Conservation (phyloP, 2,329 filamentous ascomycete species). For the Aspergillus novofumigatus region DNA sequence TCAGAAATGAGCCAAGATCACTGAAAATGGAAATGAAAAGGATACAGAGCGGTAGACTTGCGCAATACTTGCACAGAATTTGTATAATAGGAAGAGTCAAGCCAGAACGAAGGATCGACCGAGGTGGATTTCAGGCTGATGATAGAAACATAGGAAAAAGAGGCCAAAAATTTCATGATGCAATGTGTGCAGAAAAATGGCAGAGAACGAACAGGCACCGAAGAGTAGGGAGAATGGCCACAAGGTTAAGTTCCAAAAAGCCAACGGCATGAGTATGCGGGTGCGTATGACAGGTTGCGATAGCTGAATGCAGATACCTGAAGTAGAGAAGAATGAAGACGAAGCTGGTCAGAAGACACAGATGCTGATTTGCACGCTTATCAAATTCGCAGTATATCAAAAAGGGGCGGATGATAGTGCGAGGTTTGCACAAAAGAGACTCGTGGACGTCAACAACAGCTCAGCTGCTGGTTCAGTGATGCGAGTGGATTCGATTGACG, state of each 20-base stretch:
- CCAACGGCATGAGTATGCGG: constrained; percentile 4
- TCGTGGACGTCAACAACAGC: constrained; percentile 14
- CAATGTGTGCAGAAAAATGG: constrained; percentile 14
- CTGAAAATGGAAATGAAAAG: constrained; percentile 9
- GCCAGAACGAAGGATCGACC: constrained; percentile 15
- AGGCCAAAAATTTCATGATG: constrained; percentile 13
- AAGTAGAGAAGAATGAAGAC: background rate
- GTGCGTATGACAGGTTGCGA: background rate
- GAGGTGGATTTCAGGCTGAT: constrained; percentile 10
- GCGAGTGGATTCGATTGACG: constrained; percentile 35
- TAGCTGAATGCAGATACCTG: background rate
- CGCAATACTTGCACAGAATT: constrained; percentile 8
- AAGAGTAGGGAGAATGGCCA: constrained; percentile 11
- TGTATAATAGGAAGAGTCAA: constrained; percentile 6
- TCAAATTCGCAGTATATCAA: constrained; percentile 9
- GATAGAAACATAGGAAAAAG: constrained; percentile 20
- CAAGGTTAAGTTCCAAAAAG: constrained; percentile 5
- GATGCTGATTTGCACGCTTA: constrained; percentile 10
- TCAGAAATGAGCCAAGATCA: constrained; percentile 2
- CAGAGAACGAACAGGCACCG: constrained; percentile 8
- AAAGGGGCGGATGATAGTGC: constrained; percentile 2
- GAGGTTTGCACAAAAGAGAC: constrained; percentile 17
- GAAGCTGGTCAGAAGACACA: constrained; percentile 1
- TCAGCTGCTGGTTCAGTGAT: constrained; percentile 21
- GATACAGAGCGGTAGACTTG: background rate